Percentiles rank a stretch among this genome's conserved stretches.
Evolutionary conservation across 2,329 filamentous ascomycete genomes (phyloP).

Genomic region (Ilyonectria robusta): DNA sequence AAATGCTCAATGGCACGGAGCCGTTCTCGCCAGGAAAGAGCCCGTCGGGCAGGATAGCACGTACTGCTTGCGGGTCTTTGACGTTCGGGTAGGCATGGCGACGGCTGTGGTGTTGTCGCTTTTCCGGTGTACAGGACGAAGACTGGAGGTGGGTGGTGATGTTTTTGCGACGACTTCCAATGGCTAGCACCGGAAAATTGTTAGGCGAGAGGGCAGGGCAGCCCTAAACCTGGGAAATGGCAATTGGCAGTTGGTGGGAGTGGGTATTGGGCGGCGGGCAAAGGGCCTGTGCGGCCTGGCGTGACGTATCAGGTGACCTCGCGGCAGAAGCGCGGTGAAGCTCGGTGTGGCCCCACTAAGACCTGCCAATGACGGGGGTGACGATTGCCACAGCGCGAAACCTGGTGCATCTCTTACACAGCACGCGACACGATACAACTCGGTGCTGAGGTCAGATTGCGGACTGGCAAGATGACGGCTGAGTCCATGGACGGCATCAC

Average conservation of each 20-base stretch:
- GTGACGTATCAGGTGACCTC: constrained; percentile 51
- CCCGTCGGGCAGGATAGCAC: constrained; percentile 55
- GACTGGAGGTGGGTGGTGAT: constrained; percentile 55
- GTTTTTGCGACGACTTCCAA: constrained; percentile 54
- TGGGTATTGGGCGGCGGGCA: constrained; percentile 3
- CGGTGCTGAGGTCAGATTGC: constrained; percentile 3
- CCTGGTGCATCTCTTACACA: constrained; percentile 15
- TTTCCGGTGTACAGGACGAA: constrained; percentile 56
- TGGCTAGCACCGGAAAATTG: constrained; percentile 52
- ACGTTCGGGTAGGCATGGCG: constrained; percentile 81
- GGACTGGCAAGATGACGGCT: constrained; percentile 36
- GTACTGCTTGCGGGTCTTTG: constrained; percentile 85
- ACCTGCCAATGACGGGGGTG: constrained; percentile 6
- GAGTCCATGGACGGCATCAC: constrained; percentile 38
- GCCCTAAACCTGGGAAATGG: constrained; percentile 53
- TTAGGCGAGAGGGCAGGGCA: constrained; percentile 59
- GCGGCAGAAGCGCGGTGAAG: constrained; percentile 40
- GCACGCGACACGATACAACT: constrained; percentile 7
- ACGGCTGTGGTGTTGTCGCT: constrained; percentile 63
- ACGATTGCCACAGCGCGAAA: constrained; percentile 22
- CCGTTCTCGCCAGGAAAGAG: constrained; percentile 40
- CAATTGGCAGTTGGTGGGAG: constrained; percentile 9
- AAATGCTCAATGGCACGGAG: constrained; percentile 30
- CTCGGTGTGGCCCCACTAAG: constrained; percentile 38
- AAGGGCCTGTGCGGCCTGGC: constrained; percentile 15